Percentiles rank a stretch among this genome's conserved stretches.
Conservation (phyloP, 495 filamentous ascomycete species). For the Aspergillus wentii region DNA sequence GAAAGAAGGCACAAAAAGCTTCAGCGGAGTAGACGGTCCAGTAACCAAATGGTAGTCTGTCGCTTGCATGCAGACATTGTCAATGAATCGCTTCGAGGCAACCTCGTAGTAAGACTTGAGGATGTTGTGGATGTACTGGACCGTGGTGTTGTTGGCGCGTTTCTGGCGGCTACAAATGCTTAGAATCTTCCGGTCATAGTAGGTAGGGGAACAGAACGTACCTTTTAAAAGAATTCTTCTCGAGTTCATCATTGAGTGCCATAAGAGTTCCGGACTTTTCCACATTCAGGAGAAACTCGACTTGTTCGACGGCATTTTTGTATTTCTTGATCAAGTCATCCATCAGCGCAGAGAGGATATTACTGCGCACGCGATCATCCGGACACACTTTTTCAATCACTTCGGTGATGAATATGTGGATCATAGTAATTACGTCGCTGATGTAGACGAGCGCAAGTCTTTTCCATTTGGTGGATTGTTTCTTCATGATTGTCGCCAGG, state of each 20-base stretch:
- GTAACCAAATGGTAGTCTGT: constrained; percentile 28
- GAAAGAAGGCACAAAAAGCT: constrained; percentile 27
- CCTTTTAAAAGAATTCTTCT: too few relatives aligned
- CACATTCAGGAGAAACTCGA: constrained; percentile 41
- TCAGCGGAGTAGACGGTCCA: constrained; percentile 27
- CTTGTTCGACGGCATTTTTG: constrained; percentile 33
- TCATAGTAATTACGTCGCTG: constrained; percentile 34
- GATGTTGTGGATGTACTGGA: constrained; percentile 53
- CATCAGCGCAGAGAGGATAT: constrained; percentile 35
- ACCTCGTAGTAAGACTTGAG: constrained; percentile 59
- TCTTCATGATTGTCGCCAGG: constrained; percentile 41
- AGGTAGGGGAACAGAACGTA: too few relatives aligned
- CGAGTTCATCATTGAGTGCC: too few relatives aligned
- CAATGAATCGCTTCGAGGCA: constrained; percentile 50
- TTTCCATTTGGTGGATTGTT: constrained; percentile 53
- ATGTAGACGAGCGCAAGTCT: constrained; percentile 41
- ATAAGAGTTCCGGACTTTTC: constrained; percentile 40
- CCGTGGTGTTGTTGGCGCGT: too few relatives aligned
- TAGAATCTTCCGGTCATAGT: too few relatives aligned
- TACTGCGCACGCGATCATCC: constrained; percentile 30
- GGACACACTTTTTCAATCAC: constrained; percentile 30
- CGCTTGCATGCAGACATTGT: constrained; percentile 46
- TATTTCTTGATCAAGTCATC: constrained; percentile 42
- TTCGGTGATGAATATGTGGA: constrained; percentile 43
- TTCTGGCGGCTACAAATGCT: too few relatives aligned